phyloP scores from a whole-genome alignment of 805 yeast species.

The Wickerhamiella parazyma region DNA sequence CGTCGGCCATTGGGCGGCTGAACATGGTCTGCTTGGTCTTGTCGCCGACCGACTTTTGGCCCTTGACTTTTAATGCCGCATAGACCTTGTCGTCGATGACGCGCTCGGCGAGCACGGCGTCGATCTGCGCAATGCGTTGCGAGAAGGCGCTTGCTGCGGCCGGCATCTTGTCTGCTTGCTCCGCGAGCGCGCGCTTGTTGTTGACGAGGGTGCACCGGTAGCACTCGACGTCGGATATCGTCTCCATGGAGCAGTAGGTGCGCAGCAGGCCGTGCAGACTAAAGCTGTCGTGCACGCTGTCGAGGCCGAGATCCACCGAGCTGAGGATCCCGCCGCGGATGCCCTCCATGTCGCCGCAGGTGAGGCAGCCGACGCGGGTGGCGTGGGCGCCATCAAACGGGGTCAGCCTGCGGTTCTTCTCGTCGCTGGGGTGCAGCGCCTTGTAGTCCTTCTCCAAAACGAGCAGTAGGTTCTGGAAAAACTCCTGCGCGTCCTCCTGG shows the following conservation, averaged over 20 bases:
- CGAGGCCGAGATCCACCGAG: slow-evolving; percentile 25
- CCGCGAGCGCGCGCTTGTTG: slow-evolving; percentile 22
- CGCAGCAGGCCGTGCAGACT: slow-evolving; percentile 20
- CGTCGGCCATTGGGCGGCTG: slow-evolving; percentile 56
- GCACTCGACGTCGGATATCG: slow-evolving; percentile 88
- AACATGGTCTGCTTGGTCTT: slow-evolving; percentile 75
- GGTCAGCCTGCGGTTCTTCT: slow-evolving; percentile 40
- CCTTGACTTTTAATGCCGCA: slow-evolving; percentile 56
- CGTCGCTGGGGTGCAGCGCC: slow-evolving; percentile 7
- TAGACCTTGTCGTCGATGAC: slow-evolving; percentile 72
- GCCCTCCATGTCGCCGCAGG: slow-evolving; percentile 91
- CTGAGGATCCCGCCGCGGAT: slow-evolving; percentile 64
- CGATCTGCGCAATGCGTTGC: slow-evolving; percentile 36
- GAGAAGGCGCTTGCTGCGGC: slow-evolving; percentile 24
- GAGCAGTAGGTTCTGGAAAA: slow-evolving; percentile 47
- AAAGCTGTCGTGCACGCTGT: slow-evolving; percentile 9
- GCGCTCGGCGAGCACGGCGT: slow-evolving; percentile 43
- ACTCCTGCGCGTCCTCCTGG: slow-evolving; percentile 95
- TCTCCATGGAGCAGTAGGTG: slow-evolving; percentile 45
- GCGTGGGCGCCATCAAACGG: slow-evolving; percentile 88
- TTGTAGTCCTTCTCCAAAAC: slow-evolving; percentile 24
- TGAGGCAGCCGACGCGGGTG: slow-evolving; percentile 78
- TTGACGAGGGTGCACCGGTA: slow-evolving; percentile 67
- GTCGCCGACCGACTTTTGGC: slow-evolving; percentile 57
- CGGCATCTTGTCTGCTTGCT: slow-evolving; percentile 8